Base-by-base conservation (phyloP, 352 stramenopile genomes). In the Pythium insidiosum region DNA sequence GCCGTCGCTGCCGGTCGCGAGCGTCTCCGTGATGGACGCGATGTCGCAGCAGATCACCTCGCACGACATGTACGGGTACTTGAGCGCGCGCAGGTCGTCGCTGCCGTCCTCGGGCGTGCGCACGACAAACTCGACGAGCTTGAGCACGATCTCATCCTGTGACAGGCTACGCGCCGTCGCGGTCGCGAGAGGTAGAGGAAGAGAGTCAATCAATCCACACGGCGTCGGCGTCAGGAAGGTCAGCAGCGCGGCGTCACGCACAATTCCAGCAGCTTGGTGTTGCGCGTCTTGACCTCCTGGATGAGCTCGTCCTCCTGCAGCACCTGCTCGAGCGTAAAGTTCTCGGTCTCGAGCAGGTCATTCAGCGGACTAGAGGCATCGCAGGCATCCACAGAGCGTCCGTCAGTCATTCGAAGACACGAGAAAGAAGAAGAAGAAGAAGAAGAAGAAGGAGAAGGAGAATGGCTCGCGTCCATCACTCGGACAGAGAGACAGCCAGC, bases 21-120 rank as follows among this genome's bases (percentile, higher is more conserved):
- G 44, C 15, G 89, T 86, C 55, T 97, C 83, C 5, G 96, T 86
- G 48, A 98, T 97, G 40, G 75, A 82, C 36, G 84, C 73, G 36
- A 98, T 95, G 59, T 99, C 95, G 55, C 91, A 98, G 69, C 93
- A 98, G 43, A 99, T 86, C 37, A 98, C 88, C 65, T 98, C 95
- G 61, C 94, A 98, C 34, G 91, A 76, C 94, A 98, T 98, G 81
- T 98, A 99, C 19, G 95, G 94, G 66, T 96, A 98, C 70, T 91
- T 94, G 51, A 91, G 64, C 25, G 72, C 61, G 38, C 75, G 73
- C 44, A 91, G 22, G 45, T 87, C 78, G 42, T 82, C 59, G 6
- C 61, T 48, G 25, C 56, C 38, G 42, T 83, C 61, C 35, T 80
- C 66, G 1, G 79, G 61, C 29, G 55, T 47, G n/a, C 51, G 46